A percentile compares a stretch with the other conserved stretches of the same genome.
These are phyloP conservation scores for Mariannaea elegans DNA, from an alignment of 2,329 filamentous ascomycete species.

Conservation along the genomic window DNA sequence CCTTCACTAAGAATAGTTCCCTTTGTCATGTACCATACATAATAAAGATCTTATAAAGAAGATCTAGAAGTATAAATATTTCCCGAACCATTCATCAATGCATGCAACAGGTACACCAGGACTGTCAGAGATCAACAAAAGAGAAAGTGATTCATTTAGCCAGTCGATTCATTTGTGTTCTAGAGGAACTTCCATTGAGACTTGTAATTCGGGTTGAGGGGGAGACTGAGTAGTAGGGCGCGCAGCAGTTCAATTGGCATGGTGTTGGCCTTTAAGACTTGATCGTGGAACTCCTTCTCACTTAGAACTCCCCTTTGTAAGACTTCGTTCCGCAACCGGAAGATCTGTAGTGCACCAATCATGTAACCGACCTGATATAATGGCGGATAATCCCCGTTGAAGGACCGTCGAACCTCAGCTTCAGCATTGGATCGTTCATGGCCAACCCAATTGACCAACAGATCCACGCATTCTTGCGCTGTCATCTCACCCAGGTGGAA, in stretches of 20 bases:
- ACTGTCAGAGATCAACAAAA: no score
- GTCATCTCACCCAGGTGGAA: conserved; percentile 66
- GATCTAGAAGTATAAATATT: not conserved
- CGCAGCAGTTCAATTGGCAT: conserved; percentile 65
- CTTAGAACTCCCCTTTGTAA: conserved; percentile 48
- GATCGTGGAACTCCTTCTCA: conserved; percentile 66
- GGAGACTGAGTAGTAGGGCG: conserved; percentile 54
- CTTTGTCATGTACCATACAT: conserved; percentile 24
- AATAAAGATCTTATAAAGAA: conserved; percentile 3
- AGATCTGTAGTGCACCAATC: conserved; percentile 66
- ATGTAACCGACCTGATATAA: conserved; percentile 69
- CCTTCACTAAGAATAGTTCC: conserved; percentile 23
- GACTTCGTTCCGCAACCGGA: conserved; percentile 58
- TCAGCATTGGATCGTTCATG: conserved; percentile 68
- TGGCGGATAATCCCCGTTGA: conserved; percentile 64
- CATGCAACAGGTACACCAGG: no score
- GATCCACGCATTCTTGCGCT: conserved; percentile 63
- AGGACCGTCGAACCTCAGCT: conserved; percentile 65
- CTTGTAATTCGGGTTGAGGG: conserved; percentile 54
- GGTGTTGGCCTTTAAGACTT: conserved; percentile 57
- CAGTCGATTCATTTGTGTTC: not conserved
- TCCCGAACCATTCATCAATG: no score
- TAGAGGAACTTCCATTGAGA: conserved; percentile 59
- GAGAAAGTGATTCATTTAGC: not conserved
- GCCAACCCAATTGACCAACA: conserved; percentile 64